Base-by-base conservation (phyloP, 2,329 filamentous ascomycete species). In the Podosphaera fusca region DNA sequence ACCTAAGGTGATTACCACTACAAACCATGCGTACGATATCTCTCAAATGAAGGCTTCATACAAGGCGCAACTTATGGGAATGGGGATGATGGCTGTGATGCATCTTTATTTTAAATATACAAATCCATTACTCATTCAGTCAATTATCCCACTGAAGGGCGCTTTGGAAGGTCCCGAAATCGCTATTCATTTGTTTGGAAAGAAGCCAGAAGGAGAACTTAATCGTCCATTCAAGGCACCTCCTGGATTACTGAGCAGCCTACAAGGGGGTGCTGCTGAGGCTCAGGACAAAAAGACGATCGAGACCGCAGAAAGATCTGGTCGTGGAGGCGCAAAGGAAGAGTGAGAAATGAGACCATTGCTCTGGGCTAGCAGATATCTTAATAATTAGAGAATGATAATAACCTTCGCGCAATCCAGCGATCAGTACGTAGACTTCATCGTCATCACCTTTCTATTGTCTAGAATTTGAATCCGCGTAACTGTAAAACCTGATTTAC, bases 81-180 rank as follows among this genome's bases (percentile, higher is more conserved):
- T 98, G 59, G 89, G 79, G 70, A 98, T 98, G 89, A 96, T 98
- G 90, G 81, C 73, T 60, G 86, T 95, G 68, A 96, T 98, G 90
- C 92, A 98, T 75, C 64, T 98, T 60, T 98, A 96, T 82, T 85
- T 98, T 78, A 89, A 95, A 72, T 98, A 96, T 83, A 96, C 89
- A 75, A 98, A 96, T 81, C 92, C 92, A 47, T 85, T 98, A 55
- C 76, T 95, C 67, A 95, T 98, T 75, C 92, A 98, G 80, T 94
- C 85, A 70, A 95, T 98, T 74, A 92, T 98, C 69, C 92, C 92
- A 38, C 77, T 96, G 72, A 98, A 98, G 83, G 79, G 85, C 69
- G 90, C 88, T 51, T 79, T 98, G 71, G 92, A 98, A 77, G 79
- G 84, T 74, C 96, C 95, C 77, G 76, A 95, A 66, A 80, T 92